Evolutionary conservation across 140 eudicot species (phyloP), one percentile per base, ranked within the genome.

Genomic region (Ambrosia hybrid): DNA sequence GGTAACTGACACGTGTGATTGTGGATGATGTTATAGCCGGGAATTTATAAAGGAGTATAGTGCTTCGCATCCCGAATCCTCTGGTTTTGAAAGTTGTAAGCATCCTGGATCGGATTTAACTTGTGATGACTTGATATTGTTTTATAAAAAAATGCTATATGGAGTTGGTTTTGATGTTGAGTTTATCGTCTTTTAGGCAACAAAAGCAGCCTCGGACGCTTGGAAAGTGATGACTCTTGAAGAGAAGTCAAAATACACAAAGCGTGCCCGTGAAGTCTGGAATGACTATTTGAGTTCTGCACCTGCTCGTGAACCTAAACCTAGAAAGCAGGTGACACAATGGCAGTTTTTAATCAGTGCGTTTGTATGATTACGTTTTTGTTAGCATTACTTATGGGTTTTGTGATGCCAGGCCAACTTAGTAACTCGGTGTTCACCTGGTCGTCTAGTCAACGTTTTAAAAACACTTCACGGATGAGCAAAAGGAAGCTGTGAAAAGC

Each of bases 231-330:
- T 84, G 96, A 79, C 91, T 5, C 68, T 79, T n/a, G 96, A 87
- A 67, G 96, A 90, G 71, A 90, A 90, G 76, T 85, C 79, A 67
- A 87, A 85, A 76, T 87, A 90, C 86, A 85, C 94, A 10, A 83
- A 75, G 14, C 96, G 96, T 65, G 91, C 96, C 12, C 87, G 94
- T 67, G 94, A 90, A 81, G 96, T 90, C 12, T 90, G 96, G 96
- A 88, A 90, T 66, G 83, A 85, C 26, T 90, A 90, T 76, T 83
- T 90, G 77, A 90, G 91, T 75, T 55, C 85, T 5, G 80, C 90
- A 17, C 93, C 96, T 8, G 89, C 90, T 3, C 93, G 88, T 57
- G 82, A 74, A 75, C 93, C 93, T 72, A 89, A 84, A 61, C 93
- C 96, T 12, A 82, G 90, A 80, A 82, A 89, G 76, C 96, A 89